Conservation (phyloP, 306 rosid genomes). For the Malus fusca region DNA sequence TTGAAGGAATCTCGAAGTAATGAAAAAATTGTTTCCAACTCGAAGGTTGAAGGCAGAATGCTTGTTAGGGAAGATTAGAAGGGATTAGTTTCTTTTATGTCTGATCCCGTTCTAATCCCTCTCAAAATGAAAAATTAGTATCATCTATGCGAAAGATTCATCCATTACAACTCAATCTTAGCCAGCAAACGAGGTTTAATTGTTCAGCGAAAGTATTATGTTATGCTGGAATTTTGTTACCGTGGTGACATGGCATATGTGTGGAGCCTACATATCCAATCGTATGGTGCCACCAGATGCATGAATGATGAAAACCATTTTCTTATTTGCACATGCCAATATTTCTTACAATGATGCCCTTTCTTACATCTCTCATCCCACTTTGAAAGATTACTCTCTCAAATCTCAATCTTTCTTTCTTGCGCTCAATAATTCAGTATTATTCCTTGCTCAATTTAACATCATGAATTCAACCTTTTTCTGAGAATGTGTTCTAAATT, state of each 20-base stretch:
- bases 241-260: no score
- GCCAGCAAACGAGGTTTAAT: no score
- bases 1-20: neutral
- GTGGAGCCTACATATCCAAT: no score
- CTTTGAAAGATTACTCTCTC: neutral
- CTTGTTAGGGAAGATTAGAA: neutral
- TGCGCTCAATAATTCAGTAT: neutral
- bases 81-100: neutral
- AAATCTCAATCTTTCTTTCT: neutral
- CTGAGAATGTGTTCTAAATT: neutral
- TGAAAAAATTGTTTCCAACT: neutral
- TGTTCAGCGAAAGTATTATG: no score
- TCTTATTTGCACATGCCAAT: no score
- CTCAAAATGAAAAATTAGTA: neutral
- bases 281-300: no score
- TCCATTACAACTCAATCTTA: no score
- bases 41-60: neutral
- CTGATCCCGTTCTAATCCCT: neutral
- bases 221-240: no score
- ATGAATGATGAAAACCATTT: no score
- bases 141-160: neutral
- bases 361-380: no score
- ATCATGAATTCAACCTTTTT: neutral
- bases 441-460: neutral
- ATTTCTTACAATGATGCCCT: no score